phyloP scores from a whole-genome alignment of 495 filamentous ascomycete genomes.

The Geopyxis carbonaria region DNA sequence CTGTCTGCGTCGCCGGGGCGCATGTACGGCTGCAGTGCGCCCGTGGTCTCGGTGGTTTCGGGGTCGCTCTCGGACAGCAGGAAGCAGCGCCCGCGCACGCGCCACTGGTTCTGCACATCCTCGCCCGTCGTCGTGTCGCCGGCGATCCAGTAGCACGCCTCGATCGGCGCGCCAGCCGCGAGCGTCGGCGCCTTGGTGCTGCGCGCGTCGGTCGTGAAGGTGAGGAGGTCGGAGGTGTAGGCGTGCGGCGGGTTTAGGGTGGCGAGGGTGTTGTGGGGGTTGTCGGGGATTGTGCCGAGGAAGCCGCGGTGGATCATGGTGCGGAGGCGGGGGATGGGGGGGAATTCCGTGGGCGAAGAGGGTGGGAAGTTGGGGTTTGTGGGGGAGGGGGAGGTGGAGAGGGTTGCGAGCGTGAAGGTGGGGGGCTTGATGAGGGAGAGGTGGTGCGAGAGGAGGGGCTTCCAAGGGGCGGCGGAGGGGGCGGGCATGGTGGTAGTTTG shows the following conservation, averaged over 20 bases:
- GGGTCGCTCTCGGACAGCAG: slow-evolving; percentile 33
- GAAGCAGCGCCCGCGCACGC: slow-evolving; percentile 58
- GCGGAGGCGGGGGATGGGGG: slow-evolving; percentile 41
- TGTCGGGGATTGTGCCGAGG: slow-evolving; percentile 50
- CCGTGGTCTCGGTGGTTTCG: slow-evolving; percentile 17
- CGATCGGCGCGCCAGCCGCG: slow-evolving; percentile 48
- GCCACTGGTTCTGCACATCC: slow-evolving; percentile 61
- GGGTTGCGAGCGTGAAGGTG: slow-evolving; percentile 44
- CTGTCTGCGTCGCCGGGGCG: slow-evolving; percentile 8
- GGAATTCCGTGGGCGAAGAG: slow-evolving; percentile 41
- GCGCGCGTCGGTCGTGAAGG: slow-evolving; percentile 73
- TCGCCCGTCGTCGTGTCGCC: too few relatives aligned
- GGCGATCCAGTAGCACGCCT: slow-evolving; percentile 77
- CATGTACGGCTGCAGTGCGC: slow-evolving; percentile 18
- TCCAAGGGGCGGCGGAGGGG: slow-evolving; percentile 32
- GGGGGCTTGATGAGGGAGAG: slow-evolving; percentile 36
- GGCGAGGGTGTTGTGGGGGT: slow-evolving; percentile 46
- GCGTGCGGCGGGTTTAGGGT: slow-evolving; percentile 40
- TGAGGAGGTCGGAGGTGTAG: slow-evolving; percentile 57
- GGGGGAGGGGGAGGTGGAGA: slow-evolving; percentile 22
- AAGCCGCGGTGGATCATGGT: slow-evolving; percentile 68
- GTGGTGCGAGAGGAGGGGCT: slow-evolving; percentile 37
- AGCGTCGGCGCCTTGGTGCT: slow-evolving; percentile 50
- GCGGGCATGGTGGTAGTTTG: slow-evolving; percentile 16
- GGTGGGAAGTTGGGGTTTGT: slow-evolving; percentile 45